Base-by-base conservation (phyloP, 2,329 filamentous ascomycete genomes). In the Calonectria multiphialidica region DNA sequence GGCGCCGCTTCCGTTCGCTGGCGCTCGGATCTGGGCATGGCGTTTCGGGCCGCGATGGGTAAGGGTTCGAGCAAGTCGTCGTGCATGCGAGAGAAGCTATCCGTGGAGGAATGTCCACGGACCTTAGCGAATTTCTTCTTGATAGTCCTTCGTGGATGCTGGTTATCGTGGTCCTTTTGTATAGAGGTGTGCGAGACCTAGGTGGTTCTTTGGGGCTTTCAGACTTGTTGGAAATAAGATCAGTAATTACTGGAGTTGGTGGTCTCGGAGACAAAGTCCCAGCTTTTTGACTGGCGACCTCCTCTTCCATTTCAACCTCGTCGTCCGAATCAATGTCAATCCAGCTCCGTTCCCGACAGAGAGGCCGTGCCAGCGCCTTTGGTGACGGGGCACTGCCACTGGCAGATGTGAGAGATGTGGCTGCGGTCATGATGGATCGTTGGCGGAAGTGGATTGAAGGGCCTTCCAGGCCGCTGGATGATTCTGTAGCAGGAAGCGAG, bases 281-380 rank as follows among this genome's bases (percentile, higher is more conserved):
- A 9, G 77, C 63, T 42, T 68, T 74, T 23, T 77, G 70, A 6
- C 13, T 74, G 40, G 25, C 42, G 37, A 62, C 49, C 15, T 73
- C 70, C 7, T 75, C 71, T n/a, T 66, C 71, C 21, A 47, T 57
- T 3, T 76, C 74, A 13, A 53, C 50, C 5, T 76, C 69, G n/a
- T 77, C 75, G 49, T 84, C 83, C 2, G 83, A 83, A 40, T 84
- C 83, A 16, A 76, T 72, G 21, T 84, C 83, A 8, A 85, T 82
- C 84, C 84, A 86, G 62, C 83, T 85, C 53, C 80, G 76, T 23
- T 80, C 78, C 30, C 75, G 75, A 47, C 73, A 72, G 53, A 66
- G 72, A 25, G 77, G 74, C 8, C 68, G 45, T 5, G 75, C 68
- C 1, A 78, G 66, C 40, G 68, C 72, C 16, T 80, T 80, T 8